A percentile compares a stretch with the other conserved stretches of the same genome.
These are phyloP conservation scores for Penicillium nordicum DNA, from an alignment of 2,329 filamentous ascomycete genomes.

Conservation along the genomic window DNA sequence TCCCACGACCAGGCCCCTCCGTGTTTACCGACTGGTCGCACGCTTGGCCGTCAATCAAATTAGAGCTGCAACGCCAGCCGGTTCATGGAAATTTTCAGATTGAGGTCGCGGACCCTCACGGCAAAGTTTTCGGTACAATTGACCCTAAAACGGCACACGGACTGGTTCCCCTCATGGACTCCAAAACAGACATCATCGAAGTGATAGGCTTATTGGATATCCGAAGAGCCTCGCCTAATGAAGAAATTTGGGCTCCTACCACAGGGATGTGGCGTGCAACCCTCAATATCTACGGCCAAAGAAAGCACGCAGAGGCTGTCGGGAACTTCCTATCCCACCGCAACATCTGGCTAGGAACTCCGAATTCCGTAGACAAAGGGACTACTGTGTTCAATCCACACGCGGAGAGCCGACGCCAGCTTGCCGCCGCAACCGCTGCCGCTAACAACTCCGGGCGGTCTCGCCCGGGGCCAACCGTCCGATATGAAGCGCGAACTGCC, in stretches of 20 bases:
- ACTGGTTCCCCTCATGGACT: slow-evolving; percentile 71
- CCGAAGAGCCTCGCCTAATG: slow-evolving; percentile 60
- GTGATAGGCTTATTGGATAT: slow-evolving; percentile 68
- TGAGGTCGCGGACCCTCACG: slow-evolving; percentile 68
- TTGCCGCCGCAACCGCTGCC: slow-evolving; percentile 32
- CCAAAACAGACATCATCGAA: slow-evolving; percentile 60
- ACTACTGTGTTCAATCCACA: slow-evolving; percentile 77
- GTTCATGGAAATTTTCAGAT: slow-evolving; percentile 59
- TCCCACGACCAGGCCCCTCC: slow-evolving; percentile 65
- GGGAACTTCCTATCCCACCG: slow-evolving; percentile 65
- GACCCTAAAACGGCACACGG: slow-evolving; percentile 64
- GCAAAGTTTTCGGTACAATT: slow-evolving; percentile 70
- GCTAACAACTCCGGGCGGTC: slow-evolving; percentile 17
- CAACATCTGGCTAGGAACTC: slow-evolving; percentile 65
- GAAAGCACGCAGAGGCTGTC: slow-evolving; percentile 61
- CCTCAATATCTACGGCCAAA: slow-evolving; percentile 75
- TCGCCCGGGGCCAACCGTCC: slow-evolving; percentile 23
- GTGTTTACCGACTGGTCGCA: slow-evolving; percentile 51
- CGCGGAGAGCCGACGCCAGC: slow-evolving; percentile 46
- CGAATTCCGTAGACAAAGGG: slow-evolving; percentile 63
- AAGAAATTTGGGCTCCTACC: slow-evolving; percentile 60
- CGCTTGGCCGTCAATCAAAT: slow-evolving; percentile 71
- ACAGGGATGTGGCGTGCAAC: slow-evolving; percentile 63
- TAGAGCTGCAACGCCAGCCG: slow-evolving; percentile 61
- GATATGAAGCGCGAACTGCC: slow-evolving; percentile 59